Evolutionary conservation across 331 rosid species (phyloP), one percentile per base, ranked within the genome.

Genomic region (Telfairia occidentalis): DNA sequence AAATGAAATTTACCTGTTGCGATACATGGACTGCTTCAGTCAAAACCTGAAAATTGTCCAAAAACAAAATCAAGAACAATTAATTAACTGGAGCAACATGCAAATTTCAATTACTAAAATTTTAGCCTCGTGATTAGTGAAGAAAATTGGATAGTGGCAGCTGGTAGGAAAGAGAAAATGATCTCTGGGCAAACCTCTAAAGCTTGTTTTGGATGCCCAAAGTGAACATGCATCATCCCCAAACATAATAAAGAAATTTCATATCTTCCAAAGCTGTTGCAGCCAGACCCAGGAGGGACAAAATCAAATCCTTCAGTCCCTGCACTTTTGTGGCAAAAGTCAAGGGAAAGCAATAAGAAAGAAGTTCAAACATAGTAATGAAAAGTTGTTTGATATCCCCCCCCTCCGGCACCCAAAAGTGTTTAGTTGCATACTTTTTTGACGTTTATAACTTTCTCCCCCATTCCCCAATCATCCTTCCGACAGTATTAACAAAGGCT

Each of bases 221-320:
- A 91, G 81, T 91, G 98, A 81, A 91, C 89, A 75, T 91, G 97
- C 98, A 94, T 94, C 96, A 91, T 88, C 81, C 98, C 97, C 79
- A 89, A 84, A 84, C 90, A 94, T 77, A 89, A 89, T 81, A 91
- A 83, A 76, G 89, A 96, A 79, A 88, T 84, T 87, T 91, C 97
- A 75, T 87, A 94, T 86, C 96, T 89, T 77, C 98, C 98, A 74
- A 82, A 86, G 84, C 71, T 83, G 82, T 79, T 87, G 77, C 83
- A 78, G 76, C 89, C 85, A 81, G 85, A 79, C 38, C 81, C 83
- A 15, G 95, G 87, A 81, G 97, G 89, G 78, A 87, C 82, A 70
- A 79, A 85, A 82, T 91, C 98, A 84, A 84, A 84, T 88, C 98
- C 98, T 87, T 94, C 97, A 26, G 89, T 89, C 96, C 98, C 98